Evolutionary conservation across 2,329 filamentous ascomycete species (phyloP), one percentile per base, ranked within the genome.

Genomic region (Talaromyces pinophilus): DNA sequence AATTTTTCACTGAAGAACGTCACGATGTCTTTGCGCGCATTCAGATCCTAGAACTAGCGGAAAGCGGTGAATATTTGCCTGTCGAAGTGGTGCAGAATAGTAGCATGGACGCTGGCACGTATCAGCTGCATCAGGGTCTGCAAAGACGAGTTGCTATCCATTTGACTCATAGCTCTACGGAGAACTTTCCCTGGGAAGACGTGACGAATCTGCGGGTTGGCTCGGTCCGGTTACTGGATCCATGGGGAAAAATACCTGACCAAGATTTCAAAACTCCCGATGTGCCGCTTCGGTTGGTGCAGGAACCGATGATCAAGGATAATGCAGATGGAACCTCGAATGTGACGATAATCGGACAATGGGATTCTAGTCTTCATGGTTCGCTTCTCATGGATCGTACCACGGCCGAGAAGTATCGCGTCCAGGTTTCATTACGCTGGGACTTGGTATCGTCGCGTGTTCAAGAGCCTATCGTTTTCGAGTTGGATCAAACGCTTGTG

Each of bases 351-450:
- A 86, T 90, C n/a, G 93, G 91, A 0, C 93, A 98, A 74, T 99
- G 95, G 95, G 95, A 99, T 76, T 97, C 94, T 0, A 96, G 93
- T 73, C 84, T 95, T 70, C 95, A 99, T 78, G 89, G 88, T 69
- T 97, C 95, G 5, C 83, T 96, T n/a, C 84, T 98, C 15, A 87
- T 99, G n/a, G 93, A 99, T 78, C 89, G 94, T 30, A 90, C 92
- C 1, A 98, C 95, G 1, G 87, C 92, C n/a, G 93, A 97, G 67
- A 95, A 93, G 75, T 93, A 95, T 77, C 90, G 91, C 52, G 91
- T 99, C 22, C 93, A 97, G 77, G 89, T 97, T 79, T 89, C 90
- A 0, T 82, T 98, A 11, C 86, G 87, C 17, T 98, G 94, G 92
- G 91, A 97, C 72, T 87, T 98, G 33, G 85, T 86, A 67, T 96